Conservation (phyloP, 2,329 filamentous ascomycete species). For the Pseudopithomyces chartarum region DNA sequence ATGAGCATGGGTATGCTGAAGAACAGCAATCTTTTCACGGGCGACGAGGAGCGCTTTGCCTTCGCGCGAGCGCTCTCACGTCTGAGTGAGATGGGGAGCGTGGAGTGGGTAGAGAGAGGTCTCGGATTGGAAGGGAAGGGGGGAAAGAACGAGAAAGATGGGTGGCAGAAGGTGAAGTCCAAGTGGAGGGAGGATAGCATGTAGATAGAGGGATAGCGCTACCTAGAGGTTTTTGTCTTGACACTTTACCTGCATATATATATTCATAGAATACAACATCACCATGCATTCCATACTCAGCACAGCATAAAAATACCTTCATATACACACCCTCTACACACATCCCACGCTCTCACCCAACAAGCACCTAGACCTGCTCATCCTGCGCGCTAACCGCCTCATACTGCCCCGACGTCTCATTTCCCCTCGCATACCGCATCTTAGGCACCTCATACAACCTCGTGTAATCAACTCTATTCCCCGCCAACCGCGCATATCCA, state of each 20-base stretch:
- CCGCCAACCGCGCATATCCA: slow-evolving; percentile 76
- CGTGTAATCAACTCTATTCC: slow-evolving; percentile 82
- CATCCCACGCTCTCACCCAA: not conserved
- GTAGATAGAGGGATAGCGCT: slow-evolving; percentile 14
- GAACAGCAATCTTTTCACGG: slow-evolving; percentile 83
- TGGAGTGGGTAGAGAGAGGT: slow-evolving; percentile 90
- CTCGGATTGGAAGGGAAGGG: slow-evolving; percentile 66
- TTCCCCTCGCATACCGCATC: slow-evolving; percentile 61
- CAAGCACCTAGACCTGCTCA: slow-evolving; percentile 14
- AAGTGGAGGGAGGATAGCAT: slow-evolving; percentile 62
- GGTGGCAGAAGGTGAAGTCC: slow-evolving; percentile 68
- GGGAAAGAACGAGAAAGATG: slow-evolving; percentile 68
- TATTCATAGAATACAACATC: no score
- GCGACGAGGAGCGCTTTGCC: slow-evolving; percentile 95
- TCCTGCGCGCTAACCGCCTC: slow-evolving; percentile 59
- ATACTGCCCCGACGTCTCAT: slow-evolving; percentile 54
- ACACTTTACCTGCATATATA: no score
- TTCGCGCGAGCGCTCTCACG: slow-evolving; percentile 88
- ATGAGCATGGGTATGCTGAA: slow-evolving; percentile 85
- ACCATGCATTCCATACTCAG: not conserved
- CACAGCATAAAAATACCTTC: not conserved
- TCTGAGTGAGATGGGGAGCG: slow-evolving; percentile 89
- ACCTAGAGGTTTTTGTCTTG: no score
- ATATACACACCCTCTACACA: not conserved
- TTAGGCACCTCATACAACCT: slow-evolving; percentile 86